A percentile compares a stretch with the other conserved stretches of the same genome.
Evolutionary conservation across 2,329 filamentous ascomycete species (phyloP).

Genomic region (Elsinoe ampelina): DNA sequence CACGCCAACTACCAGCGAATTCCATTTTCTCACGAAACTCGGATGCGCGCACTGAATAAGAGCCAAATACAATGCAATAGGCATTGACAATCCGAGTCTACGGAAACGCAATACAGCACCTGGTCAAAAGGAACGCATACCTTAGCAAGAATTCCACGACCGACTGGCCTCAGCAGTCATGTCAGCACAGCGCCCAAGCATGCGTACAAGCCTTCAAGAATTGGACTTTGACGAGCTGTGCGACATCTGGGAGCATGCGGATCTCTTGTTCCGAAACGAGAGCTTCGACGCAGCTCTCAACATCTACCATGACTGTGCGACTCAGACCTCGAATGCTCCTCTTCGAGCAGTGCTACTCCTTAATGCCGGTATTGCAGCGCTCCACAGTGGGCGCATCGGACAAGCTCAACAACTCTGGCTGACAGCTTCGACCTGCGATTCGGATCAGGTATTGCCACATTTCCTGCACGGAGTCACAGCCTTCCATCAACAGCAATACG

Average conservation of each 20-base stretch:
- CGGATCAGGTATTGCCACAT: not conserved
- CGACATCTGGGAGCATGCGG: constrained; percentile 13
- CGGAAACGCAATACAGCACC: no score
- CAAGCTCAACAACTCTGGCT: constrained; percentile 1
- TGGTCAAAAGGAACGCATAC: no score
- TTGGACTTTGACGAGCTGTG: not conserved
- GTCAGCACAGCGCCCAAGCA: no score
- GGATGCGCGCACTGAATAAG: no score
- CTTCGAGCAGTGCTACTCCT: constrained; percentile 2
- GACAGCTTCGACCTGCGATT: not conserved
- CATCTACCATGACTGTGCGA: constrained; percentile 6
- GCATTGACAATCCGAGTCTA: not conserved
- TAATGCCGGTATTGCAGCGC: constrained; percentile 1
- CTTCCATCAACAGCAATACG: not conserved
- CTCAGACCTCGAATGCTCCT: not conserved
- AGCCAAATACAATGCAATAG: not conserved
- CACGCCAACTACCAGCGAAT: no score
- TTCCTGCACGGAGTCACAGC: constrained; percentile 2
- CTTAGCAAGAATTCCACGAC: no score
- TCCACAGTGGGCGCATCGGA: not conserved
- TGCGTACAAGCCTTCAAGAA: not conserved
- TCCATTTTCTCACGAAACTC: no score
- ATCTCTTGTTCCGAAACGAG: constrained; percentile 12
- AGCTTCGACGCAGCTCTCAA: constrained; percentile 1
- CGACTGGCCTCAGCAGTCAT: not conserved